Base-by-base conservation (phyloP, 192 early-diverging fungal species). In the Mortierella antarctica region DNA sequence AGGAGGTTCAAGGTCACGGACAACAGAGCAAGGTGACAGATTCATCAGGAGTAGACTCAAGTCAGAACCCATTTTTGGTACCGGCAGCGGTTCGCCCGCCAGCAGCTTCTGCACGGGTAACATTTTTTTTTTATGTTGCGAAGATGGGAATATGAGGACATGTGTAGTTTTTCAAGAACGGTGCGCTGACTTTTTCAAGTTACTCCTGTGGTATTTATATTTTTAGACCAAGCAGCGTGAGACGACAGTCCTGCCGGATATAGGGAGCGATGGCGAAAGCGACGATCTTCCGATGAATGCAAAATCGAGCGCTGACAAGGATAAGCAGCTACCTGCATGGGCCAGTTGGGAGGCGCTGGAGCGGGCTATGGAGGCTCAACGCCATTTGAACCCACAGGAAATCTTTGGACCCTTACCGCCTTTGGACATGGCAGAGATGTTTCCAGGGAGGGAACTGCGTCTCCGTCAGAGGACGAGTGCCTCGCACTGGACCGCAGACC, bases 371-470 rank as follows among this genome's bases (percentile, higher is more conserved):
- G 57, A 52, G 7, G 48, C 17, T 11, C 76, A 79, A 20, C 55
- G 49, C 45, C 54, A 61, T 20, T 20, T 66, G 40, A 79, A 79
- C 39, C 76, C 76, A 6, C 50, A 71, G 39, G 76, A 71, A 17
- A 71, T 79, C 44, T 79, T 79, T 69, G 76, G 76, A 9, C 68
- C 69, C 0, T 11, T 79, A 11, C 76, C 76, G 14, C 2, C 61
- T 17, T 39, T 79, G 18, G 69, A 79, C 40, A 67, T 79, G 42
- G 48, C 48, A 55, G 68, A 70, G 47, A 79, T 79, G 6, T 71
- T 79, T 13, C 69, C 76, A 1, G 76, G 68, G 0, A 52, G 41
- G 41, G 13, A 56, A 6, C 45, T 47, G 23, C 15, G 48, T 49
- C 6, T 23, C 6, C 21, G 64, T 4, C 13, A 55, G n/a, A 64